These are phyloP conservation scores for Colletotrichum tropicicola DNA, from an alignment of 2,329 filamentous ascomycete species.

Conservation along the genomic window DNA sequence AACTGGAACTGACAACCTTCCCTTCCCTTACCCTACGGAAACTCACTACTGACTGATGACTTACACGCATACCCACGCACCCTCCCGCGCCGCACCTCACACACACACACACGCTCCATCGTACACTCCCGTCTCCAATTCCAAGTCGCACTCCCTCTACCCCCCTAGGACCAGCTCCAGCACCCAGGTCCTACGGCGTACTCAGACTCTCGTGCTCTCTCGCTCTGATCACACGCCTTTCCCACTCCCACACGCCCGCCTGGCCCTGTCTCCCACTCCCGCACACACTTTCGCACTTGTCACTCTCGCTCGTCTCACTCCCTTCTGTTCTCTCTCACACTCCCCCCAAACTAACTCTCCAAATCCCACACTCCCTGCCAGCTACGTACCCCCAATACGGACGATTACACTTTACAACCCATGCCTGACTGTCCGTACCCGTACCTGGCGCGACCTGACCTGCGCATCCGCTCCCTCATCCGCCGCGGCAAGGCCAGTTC, in stretches of 20 bases:
- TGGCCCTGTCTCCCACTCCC: too few species aligned
- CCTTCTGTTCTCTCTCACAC: not conserved
- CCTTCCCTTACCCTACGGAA: not conserved
- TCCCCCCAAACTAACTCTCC: not conserved
- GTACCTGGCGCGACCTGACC: conserved; percentile 19
- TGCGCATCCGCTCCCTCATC: conserved; percentile 22
- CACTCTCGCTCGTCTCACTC: conserved; percentile 11
- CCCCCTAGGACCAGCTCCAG: not conserved
- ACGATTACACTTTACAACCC: conserved; percentile 29
- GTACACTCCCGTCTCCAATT: conserved; percentile 17
- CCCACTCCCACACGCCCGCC: not conserved
- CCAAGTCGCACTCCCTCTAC: conserved; percentile 22
- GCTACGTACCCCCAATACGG: conserved; percentile 15
- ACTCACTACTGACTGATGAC: conserved; percentile 19
- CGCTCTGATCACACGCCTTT: conserved; percentile 4
- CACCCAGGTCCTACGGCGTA: not conserved
- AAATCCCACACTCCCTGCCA: conserved; percentile 14
- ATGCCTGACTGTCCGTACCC: conserved; percentile 26
- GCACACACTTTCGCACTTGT: conserved; percentile 11
- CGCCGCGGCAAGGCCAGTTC: conserved; percentile 19
- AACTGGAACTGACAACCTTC: conserved; percentile 26
- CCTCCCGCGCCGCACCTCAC: conserved; percentile 31
- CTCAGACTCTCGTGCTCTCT: not conserved
- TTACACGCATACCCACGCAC: conserved; percentile 28
- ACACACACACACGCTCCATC: conserved; percentile 26